phyloP scores from a whole-genome alignment of 768 basidiomycete genomes.

The Russula vinacea region DNA sequence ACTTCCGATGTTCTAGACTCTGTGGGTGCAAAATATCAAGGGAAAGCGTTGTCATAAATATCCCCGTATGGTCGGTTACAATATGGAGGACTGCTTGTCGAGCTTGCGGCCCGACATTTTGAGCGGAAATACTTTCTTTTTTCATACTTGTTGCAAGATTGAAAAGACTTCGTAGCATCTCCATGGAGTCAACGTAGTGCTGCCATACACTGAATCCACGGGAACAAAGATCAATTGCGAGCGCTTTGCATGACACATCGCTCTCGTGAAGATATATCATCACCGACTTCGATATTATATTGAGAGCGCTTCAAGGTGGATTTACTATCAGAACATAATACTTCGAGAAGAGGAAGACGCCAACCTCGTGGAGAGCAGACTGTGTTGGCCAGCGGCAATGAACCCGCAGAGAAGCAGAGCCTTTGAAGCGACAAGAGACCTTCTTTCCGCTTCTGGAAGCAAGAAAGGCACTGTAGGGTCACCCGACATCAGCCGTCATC shows the following conservation, averaged over 20 bases:
- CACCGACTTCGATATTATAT: constrained; percentile 82
- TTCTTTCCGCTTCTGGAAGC: constrained; percentile 58
- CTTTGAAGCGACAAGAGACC: constrained; percentile 56
- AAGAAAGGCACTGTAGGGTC: constrained; percentile 52
- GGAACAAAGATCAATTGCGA: constrained; percentile 87
- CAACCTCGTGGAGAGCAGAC: constrained; percentile 73
- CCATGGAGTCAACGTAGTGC: constrained; percentile 86
- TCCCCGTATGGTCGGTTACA: constrained; percentile 72
- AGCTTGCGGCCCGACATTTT: constrained; percentile 74
- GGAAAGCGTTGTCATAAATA: constrained; percentile 93
- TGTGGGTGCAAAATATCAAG: constrained; percentile 83
- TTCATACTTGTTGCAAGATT: constrained; percentile 66
- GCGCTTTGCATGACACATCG: constrained; percentile 56
- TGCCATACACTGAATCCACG: constrained; percentile 95
- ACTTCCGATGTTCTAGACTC: constrained; percentile 72
- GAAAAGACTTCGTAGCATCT: constrained; percentile 81
- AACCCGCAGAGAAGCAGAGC: constrained; percentile 81
- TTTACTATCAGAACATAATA: background rate
- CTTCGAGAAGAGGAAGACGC: constrained; percentile 24
- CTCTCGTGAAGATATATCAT: constrained; percentile 73
- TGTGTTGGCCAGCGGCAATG: constrained; percentile 77
- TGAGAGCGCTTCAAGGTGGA: constrained; percentile 56
- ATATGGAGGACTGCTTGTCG: constrained; percentile 81
- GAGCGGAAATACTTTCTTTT: constrained; percentile 65
- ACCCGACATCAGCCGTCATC: constrained; percentile 21